Conservation (phyloP, 805 yeast genomes). For the Candida germanica region DNA sequence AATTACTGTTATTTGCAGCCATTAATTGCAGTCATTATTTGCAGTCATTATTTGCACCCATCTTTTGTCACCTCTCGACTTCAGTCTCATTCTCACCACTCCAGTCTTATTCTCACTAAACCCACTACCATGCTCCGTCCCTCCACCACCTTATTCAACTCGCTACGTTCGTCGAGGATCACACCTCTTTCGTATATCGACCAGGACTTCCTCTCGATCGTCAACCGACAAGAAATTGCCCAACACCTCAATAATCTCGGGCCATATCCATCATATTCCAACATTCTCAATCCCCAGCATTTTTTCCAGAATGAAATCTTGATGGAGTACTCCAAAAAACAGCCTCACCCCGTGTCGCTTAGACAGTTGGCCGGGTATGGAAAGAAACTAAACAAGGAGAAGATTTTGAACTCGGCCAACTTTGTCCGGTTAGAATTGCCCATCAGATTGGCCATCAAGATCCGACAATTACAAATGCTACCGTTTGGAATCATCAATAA, state of each 20-base stretch:
- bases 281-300: conserved; percentile 58
- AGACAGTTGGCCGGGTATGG: conserved; percentile 90
- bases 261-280: conserved; percentile 41
- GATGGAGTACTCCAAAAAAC: conserved; percentile 55
- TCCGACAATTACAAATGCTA: conserved; percentile 72
- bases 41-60: no score
- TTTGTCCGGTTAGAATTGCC: conserved; percentile 86
- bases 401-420: conserved; percentile 78
- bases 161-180: conserved; percentile 10
- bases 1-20: no score
- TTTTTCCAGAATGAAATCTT: conserved; percentile 80
- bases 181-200: conserved; percentile 30
- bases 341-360: conserved; percentile 88
- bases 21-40: no score
- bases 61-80: no score
- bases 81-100: no score
- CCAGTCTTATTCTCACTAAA: no score
- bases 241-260: conserved; percentile 29
- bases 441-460: conserved; percentile 74
- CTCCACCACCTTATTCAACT: no score
- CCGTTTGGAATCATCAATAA: conserved; percentile 86
- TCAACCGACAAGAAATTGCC: conserved; percentile 27
- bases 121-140: neutral
- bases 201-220: conserved; percentile 32
- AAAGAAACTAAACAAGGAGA: conserved; percentile 67